phyloP scores from a whole-genome alignment of 2,329 filamentous ascomycete genomes.

The Xylaria polymorpha region DNA sequence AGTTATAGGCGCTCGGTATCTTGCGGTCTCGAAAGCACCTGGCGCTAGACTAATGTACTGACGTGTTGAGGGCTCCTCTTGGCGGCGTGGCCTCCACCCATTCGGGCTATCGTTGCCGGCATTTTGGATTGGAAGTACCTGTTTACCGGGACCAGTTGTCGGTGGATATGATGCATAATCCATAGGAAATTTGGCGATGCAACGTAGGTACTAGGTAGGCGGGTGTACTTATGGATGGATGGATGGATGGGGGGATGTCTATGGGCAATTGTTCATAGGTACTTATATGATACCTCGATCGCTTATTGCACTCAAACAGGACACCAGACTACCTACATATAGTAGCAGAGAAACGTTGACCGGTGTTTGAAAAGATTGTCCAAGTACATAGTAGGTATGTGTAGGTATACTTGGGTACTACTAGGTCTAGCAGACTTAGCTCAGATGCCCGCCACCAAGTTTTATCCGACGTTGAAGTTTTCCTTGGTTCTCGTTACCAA shows the following conservation, averaged over 20 bases:
- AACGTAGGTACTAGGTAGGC: background rate
- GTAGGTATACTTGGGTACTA: background rate
- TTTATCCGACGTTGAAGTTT: background rate
- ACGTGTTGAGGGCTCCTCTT: slow-evolving; percentile 35
- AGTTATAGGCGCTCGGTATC: slow-evolving; percentile 50
- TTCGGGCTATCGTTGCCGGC: slow-evolving; percentile 22
- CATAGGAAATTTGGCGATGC: background rate
- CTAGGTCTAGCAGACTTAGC: background rate
- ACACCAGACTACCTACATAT: background rate
- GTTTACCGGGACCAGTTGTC: slow-evolving; percentile 25
- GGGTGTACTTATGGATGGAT: background rate
- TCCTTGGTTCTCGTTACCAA: slow-evolving; percentile 16
- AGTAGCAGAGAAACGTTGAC: background rate
- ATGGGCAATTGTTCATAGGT: background rate
- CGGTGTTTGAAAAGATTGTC: background rate
- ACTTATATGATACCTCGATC: background rate
- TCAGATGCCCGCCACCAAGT: background rate
- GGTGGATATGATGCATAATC: slow-evolving; percentile 24
- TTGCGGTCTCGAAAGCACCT: slow-evolving; percentile 37
- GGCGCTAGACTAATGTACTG: slow-evolving; percentile 31
- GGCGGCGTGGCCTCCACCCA: slow-evolving; percentile 31
- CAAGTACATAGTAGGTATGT: background rate
- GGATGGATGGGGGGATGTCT: background rate
- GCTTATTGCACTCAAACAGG: background rate
- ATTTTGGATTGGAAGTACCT: slow-evolving; percentile 25